A percentile compares a stretch with the other conserved stretches of the same genome.
Conservation (phyloP, 2,329 filamentous ascomycete genomes). For the Sphaerulina vaccinii region DNA sequence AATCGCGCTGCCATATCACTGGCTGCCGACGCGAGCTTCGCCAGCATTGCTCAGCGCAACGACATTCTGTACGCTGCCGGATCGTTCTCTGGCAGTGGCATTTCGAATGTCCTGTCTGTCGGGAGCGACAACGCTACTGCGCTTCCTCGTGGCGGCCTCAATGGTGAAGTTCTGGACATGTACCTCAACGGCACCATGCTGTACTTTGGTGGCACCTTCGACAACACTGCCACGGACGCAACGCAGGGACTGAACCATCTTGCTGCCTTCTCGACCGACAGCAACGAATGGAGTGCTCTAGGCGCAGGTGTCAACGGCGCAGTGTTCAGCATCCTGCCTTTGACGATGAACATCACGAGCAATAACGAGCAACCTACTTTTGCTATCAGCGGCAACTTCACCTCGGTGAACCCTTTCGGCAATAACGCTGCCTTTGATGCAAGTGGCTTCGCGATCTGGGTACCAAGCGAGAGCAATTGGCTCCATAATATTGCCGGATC, state of each 20-base stretch:
- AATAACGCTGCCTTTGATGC: constrained; percentile 61
- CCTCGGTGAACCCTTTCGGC: constrained; percentile 66
- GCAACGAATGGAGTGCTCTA: constrained; percentile 71
- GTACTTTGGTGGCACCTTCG: constrained; percentile 85
- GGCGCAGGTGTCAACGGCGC: constrained; percentile 82
- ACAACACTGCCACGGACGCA: constrained; percentile 63
- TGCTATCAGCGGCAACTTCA: constrained; percentile 77
- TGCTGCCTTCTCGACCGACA: constrained; percentile 69
- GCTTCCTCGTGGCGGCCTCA: constrained; percentile 70
- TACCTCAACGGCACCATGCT: constrained; percentile 64
- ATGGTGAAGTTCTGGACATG: constrained; percentile 73
- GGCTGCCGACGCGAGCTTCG: constrained; percentile 64
- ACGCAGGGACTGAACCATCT: constrained; percentile 69
- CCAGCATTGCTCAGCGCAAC: constrained; percentile 57
- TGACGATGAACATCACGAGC: constrained; percentile 74
- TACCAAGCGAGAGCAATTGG: constrained; percentile 83
- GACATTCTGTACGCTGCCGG: constrained; percentile 75
- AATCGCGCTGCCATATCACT: constrained; percentile 74
- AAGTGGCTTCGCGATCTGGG: constrained; percentile 85
- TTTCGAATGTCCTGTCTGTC: constrained; percentile 76
- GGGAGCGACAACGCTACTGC: constrained; percentile 58
- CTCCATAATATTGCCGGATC: constrained; percentile 69
- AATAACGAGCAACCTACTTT: constrained; percentile 70
- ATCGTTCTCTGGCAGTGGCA: constrained; percentile 69
- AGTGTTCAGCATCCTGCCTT: constrained; percentile 71